Base-by-base conservation (phyloP, 169 alveolate genomes). In the Cytauxzoon felis region DNA sequence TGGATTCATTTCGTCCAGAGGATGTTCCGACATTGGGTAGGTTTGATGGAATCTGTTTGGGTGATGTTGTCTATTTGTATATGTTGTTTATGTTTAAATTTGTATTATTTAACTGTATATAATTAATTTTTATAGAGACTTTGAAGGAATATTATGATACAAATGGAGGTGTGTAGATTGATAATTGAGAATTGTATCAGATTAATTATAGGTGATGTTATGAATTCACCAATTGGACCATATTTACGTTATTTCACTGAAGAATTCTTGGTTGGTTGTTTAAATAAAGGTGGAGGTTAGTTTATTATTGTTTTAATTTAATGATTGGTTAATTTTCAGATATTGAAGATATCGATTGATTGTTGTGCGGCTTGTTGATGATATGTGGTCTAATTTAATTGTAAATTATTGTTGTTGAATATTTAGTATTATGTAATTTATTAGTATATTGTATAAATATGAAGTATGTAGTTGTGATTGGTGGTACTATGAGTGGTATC, bases 401-500 rank as follows among this genome's bases (percentile, higher is more conserved):
- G 4, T 18, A 30, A 30, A 9, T 19, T 19, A 30, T 24, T 18
- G 11, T 63, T 24, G 16, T 26, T 8, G 27, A 48, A 6, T 62
- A 26, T 2, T 5, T 9, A 18, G 58, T 0, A 36, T 9, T 13
- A 4, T 16, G 24, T 11, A 9, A 13, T 7, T 24, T 13, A 13
- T 13, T 38, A 13, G 13, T 38, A 13, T 13, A 38, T 13, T 13
- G 13, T 38, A 13, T 27, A 2, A 72, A 45, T 26, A 76, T 76
- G 78, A 94, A 93, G 79, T 95, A 90, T 56, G 69, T 94, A 19
- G 92, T 92, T 27, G 95, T 95, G 47, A 92, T 97, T 45, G 98
- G 98, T 21, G 99, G 98, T 13, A 90, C 96, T 60, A 87, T 95
- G 87, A 88, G 96, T 70, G 99, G 98, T 41, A 68, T 96, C 36